Conservation (phyloP, 192 early-diverging fungal genomes). For the Backusella luteola region DNA sequence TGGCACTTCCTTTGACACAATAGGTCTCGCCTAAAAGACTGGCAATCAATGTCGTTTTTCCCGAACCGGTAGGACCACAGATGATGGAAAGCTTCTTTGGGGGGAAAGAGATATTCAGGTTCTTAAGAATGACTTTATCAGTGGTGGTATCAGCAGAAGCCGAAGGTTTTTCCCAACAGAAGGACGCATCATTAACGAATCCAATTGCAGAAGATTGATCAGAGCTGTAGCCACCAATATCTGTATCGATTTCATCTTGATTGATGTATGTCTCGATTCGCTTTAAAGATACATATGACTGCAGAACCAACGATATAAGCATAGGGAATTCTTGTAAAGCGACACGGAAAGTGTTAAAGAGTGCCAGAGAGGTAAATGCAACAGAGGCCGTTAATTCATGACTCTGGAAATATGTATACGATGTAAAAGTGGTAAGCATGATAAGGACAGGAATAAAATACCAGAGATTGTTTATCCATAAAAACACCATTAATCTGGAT, state of each 20-base stretch:
- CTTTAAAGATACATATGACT: constrained; percentile 59
- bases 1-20: constrained; percentile 37
- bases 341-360: constrained; percentile 66
- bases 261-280: constrained; percentile 73
- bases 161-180: neutral
- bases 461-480: constrained; percentile 54
- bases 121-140: neutral
- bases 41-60: neutral
- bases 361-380: constrained; percentile 66
- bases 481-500: constrained; percentile 49
- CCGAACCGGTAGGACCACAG: too few species aligned
- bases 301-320: constrained; percentile 54
- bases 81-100: too few species aligned
- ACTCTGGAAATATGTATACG: constrained; percentile 59
- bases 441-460: constrained; percentile 58
- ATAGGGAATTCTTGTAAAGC: constrained; percentile 61
- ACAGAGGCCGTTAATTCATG: constrained; percentile 58
- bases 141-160: constrained; percentile 53
- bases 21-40: constrained; percentile 85
- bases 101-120: too few species aligned
- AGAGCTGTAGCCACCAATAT: neutral
- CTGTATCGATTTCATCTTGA: constrained; percentile 61
- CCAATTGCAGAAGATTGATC: neutral
- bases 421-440: constrained; percentile 49
- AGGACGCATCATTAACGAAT: neutral